Percentiles rank a stretch among this genome's conserved stretches.
Evolutionary conservation across 148 eudicot genomes (phyloP).

Genomic region (Amaranthus cruentus): DNA sequence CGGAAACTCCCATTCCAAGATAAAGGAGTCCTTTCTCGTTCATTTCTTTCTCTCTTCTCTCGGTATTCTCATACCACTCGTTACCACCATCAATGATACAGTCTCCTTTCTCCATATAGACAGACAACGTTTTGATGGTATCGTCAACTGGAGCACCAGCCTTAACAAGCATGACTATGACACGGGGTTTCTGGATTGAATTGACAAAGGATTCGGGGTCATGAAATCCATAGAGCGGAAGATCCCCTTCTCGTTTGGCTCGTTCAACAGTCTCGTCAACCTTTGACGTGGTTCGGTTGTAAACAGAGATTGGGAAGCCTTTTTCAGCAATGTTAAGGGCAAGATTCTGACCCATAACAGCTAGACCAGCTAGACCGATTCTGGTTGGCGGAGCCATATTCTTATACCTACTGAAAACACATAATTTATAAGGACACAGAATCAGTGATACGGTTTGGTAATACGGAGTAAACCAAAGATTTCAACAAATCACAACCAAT

Average conservation of each 20-base stretch:
- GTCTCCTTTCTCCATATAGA: slow-evolving; percentile 75
- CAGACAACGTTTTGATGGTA: slow-evolving; percentile 77
- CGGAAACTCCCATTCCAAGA: slow-evolving; percentile 96
- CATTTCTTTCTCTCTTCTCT: slow-evolving; percentile 82
- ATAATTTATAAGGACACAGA: not conserved
- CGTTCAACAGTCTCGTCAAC: slow-evolving; percentile 85
- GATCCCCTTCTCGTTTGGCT: slow-evolving; percentile 80
- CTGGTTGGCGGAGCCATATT: slow-evolving; percentile 69
- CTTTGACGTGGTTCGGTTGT: slow-evolving; percentile 81
- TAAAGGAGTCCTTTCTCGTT: slow-evolving; percentile 65
- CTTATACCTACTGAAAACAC: slow-evolving; percentile 14
- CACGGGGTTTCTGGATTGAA: slow-evolving; percentile 87
- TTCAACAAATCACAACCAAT: too few relatives aligned
- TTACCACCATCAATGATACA: slow-evolving; percentile 92
- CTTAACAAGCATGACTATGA: slow-evolving; percentile 80
- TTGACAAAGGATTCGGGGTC: slow-evolving; percentile 78
- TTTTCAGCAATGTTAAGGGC: slow-evolving; percentile 97
- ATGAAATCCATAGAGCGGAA: slow-evolving; percentile 79
- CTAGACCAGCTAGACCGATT: slow-evolving; percentile 92
- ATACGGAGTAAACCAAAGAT: too few relatives aligned
- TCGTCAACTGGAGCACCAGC: slow-evolving; percentile 94
- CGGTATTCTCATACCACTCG: slow-evolving; percentile 95
- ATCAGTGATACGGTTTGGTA: not conserved
- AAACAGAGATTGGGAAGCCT: slow-evolving; percentile 92
- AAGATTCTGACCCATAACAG: slow-evolving; percentile 95